Evolutionary conservation across 176 grass and related monocot species (phyloP).

Genomic region (Aegilops bicornis): DNA sequence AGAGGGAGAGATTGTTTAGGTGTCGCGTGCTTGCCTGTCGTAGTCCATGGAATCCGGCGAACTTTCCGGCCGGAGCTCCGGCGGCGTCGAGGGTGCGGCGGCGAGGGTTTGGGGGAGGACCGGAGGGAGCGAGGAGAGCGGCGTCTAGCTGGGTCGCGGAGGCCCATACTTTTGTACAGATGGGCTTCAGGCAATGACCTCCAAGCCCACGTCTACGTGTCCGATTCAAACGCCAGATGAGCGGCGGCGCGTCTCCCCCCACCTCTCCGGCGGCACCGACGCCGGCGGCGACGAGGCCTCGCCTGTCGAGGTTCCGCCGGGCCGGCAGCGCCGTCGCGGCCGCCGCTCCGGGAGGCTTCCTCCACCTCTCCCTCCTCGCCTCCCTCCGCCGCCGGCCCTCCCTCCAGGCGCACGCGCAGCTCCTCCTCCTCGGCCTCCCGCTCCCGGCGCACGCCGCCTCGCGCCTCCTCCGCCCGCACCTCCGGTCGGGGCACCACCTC

Average conservation of each 20-base stretch:
- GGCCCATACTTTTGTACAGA: neutral
- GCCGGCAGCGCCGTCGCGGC: neutral
- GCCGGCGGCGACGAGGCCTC: neutral
- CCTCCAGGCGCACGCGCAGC: constrained; percentile 48
- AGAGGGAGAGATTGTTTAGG: neutral
- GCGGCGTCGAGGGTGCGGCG: constrained; percentile 11
- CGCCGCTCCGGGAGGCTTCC: constrained; percentile 38
- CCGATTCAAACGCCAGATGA: neutral
- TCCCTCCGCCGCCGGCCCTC: constrained; percentile 34
- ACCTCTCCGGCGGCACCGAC: neutral
- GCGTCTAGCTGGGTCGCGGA: neutral
- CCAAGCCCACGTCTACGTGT: neutral
- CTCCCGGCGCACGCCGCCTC: constrained; percentile 34
- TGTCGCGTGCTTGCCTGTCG: constrained; percentile 13
- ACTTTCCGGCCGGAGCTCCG: constrained; percentile 18
- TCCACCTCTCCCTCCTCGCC: constrained; percentile 46
- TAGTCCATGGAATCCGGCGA: constrained; percentile 34
- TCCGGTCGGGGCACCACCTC: constrained; percentile 29
- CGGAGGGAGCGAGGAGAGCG: neutral
- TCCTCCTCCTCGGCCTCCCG: constrained; percentile 53
- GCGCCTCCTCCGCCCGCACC: constrained; percentile 51
- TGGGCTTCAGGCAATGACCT: neutral
- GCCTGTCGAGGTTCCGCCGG: constrained; percentile 27
- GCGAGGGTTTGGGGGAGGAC: constrained; percentile 7
- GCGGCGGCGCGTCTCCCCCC: neutral